These are phyloP conservation scores for Hyaloscypha variabilis DNA, from an alignment of 495 filamentous ascomycete genomes.

Conservation along the genomic window DNA sequence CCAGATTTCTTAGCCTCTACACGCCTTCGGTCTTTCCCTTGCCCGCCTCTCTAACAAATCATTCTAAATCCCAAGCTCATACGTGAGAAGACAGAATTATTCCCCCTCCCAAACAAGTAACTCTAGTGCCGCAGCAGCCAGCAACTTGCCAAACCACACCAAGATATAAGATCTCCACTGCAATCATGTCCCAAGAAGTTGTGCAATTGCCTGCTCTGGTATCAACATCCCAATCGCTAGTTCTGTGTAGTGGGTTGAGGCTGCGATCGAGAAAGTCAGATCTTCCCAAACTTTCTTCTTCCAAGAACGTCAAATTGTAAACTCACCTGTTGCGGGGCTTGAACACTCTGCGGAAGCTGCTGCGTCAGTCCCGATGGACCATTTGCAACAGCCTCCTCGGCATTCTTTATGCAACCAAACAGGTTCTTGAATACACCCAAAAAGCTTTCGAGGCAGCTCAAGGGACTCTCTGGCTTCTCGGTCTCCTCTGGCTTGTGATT, in stretches of 20 bases:
- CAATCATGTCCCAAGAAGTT: too few relatives aligned
- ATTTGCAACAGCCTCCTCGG: conserved; percentile 25
- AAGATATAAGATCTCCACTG: not conserved
- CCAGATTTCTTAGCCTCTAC: too few relatives aligned
- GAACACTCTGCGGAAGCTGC: conserved; percentile 32
- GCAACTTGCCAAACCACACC: not conserved
- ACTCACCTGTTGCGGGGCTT: not conserved
- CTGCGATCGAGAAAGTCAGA: not conserved
- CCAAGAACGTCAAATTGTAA: not conserved
- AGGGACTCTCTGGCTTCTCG: not conserved
- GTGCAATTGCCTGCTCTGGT: not conserved
- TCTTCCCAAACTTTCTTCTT: not conserved
- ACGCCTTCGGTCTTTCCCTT: too few relatives aligned
- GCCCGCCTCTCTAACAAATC: too few relatives aligned
- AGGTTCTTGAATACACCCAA: conserved; percentile 34
- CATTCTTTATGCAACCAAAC: conserved; percentile 36
- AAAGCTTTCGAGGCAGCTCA: conserved; percentile 46
- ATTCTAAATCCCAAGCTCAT: too few relatives aligned
- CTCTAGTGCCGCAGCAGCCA: not conserved
- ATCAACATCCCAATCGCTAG: not conserved
- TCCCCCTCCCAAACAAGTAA: not conserved
- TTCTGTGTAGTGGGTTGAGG: not conserved
- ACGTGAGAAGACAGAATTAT: not conserved
- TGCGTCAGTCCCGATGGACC: conserved; percentile 45
- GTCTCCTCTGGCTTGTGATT: not conserved